Base-by-base conservation (phyloP, 495 filamentous ascomycete species). In the Alectoria sarmentosa region DNA sequence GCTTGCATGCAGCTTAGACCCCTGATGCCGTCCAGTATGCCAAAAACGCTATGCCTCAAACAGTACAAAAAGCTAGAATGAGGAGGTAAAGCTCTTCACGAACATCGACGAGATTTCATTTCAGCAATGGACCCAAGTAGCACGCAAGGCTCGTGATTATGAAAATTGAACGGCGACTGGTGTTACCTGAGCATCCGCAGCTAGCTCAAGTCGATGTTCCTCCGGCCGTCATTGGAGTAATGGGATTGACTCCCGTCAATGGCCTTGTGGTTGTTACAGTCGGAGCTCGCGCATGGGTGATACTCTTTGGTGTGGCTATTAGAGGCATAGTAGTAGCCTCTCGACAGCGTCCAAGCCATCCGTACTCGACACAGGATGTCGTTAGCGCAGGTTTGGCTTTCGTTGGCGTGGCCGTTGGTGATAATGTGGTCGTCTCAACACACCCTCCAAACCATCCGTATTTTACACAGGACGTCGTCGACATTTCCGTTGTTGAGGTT, bases 301-400 rank as follows among this genome's bases (percentile, higher is more conserved):
- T 26, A 42, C 17, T 23, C 9, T 37, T 28, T 15, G 56, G 21
- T 23, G 52, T 23, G 15, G 66, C 41, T 0, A 64, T 62, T 26
- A 54, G 42, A 46, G 63, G 61, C 44, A 65, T 23, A 21, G 66
- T 68, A 23, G 54, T 65, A 38, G 66, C 61, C 39, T 68, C 66
- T 7, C 66, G 56, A 66, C 69, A 70, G n/a, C 63, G 54, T 65
- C 81, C 81, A 63, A 81, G 82, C 77, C 79, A 83, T 23, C 91
- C 92, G 58, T 91, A 90, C 8, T 90, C 92, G 71, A 89, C 83
- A 76, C 92, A 96, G 0, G 91, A 94, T 59, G 86, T 84, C 5
- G 90, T 91, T 55, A 55, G 14, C 34, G 49, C 52, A 32, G 52
- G 52, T 21, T 28, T 34, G 8, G 52, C 52, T 30, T 55, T 34